Evolutionary conservation across 2,329 filamentous ascomycete species (phyloP).

Genomic region (Scytalidium sp.): DNA sequence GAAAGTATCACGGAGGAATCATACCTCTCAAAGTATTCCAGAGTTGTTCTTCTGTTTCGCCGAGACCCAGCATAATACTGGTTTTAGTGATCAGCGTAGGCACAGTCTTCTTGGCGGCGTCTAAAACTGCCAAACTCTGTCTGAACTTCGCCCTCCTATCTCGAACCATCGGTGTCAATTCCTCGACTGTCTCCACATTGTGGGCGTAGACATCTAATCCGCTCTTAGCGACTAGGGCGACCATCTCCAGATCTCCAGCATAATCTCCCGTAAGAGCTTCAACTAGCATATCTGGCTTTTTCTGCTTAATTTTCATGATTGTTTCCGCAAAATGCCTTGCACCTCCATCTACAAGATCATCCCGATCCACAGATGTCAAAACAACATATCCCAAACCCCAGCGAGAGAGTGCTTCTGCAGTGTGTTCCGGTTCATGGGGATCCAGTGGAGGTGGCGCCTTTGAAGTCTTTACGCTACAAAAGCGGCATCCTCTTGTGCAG

Average conservation of each 20-base stretch:
- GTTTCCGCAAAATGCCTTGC: slow-evolving; percentile 91
- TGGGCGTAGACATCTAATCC: slow-evolving; percentile 96
- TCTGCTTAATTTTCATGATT: slow-evolving; percentile 87
- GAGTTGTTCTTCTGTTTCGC: slow-evolving; percentile 86
- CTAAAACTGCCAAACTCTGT: slow-evolving; percentile 77
- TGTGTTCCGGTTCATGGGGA: slow-evolving; percentile 94
- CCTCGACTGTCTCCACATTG: slow-evolving; percentile 95
- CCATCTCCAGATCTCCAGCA: slow-evolving; percentile 81
- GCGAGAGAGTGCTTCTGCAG: slow-evolving; percentile 83
- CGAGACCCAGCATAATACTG: slow-evolving; percentile 92
- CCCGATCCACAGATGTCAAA: slow-evolving; percentile 87
- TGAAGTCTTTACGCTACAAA: slow-evolving; percentile 94
- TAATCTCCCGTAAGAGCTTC: slow-evolving; percentile 89
- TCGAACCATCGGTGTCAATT: slow-evolving; percentile 81
- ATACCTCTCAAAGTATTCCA: slow-evolving; percentile 71
- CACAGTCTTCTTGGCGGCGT: slow-evolving; percentile 74
- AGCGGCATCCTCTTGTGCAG: slow-evolving; percentile 92
- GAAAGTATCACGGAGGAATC: neutral
- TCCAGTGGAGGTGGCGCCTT: slow-evolving; percentile 76
- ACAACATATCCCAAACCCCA: slow-evolving; percentile 98
- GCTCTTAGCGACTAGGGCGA: slow-evolving; percentile 76
- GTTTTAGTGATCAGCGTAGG: slow-evolving; percentile 93
- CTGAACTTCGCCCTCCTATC: slow-evolving; percentile 88
- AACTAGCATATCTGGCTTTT: slow-evolving; percentile 73
- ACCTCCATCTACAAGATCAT: slow-evolving; percentile 87